These are phyloP conservation scores for Pharnaceum exiguum DNA, from an alignment of 148 eudicot species.

Conservation along the genomic window DNA sequence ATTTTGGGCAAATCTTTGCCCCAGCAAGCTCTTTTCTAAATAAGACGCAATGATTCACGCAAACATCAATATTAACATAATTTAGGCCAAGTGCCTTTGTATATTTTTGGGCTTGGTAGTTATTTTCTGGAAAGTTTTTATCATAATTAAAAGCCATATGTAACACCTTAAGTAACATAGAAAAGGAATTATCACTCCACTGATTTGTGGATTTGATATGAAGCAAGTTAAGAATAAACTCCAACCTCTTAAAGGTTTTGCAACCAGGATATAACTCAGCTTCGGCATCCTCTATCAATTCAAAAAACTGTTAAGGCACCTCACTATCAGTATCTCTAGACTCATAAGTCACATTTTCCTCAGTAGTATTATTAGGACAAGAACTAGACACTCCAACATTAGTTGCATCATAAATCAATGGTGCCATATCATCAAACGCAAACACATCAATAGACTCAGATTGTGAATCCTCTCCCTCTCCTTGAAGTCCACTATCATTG, in stretches of 20 bases:
- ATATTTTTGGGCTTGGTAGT: slow-evolving; percentile 8
- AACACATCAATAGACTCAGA: not conserved
- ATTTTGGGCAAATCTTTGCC: not conserved
- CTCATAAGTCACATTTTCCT: not conserved
- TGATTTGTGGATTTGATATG: slow-evolving; percentile 5
- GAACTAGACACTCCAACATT: not conserved
- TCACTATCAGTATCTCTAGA: not conserved
- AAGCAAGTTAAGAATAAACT: slow-evolving; percentile 1
- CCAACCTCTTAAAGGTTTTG: slow-evolving; percentile 4
- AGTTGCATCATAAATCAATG: slow-evolving; percentile 1
- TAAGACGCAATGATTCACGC: not conserved
- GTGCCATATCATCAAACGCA: not conserved
- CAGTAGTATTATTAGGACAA: no score
- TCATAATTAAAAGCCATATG: slow-evolving; percentile 2
- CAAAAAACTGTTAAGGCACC: not conserved
- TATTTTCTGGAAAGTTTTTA: slow-evolving; percentile 1
- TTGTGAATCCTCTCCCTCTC: not conserved
- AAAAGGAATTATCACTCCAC: slow-evolving; percentile 7
- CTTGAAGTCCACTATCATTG: not conserved
- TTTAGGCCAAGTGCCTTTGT: not conserved
- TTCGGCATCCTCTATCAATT: slow-evolving; percentile 4
- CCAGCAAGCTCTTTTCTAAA: not conserved
- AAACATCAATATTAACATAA: not conserved
- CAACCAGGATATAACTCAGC: slow-evolving; percentile 8
- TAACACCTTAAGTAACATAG: slow-evolving; percentile 8